Conservation (phyloP, 345 rosid genomes). For the Lumnitzera racemosa region DNA sequence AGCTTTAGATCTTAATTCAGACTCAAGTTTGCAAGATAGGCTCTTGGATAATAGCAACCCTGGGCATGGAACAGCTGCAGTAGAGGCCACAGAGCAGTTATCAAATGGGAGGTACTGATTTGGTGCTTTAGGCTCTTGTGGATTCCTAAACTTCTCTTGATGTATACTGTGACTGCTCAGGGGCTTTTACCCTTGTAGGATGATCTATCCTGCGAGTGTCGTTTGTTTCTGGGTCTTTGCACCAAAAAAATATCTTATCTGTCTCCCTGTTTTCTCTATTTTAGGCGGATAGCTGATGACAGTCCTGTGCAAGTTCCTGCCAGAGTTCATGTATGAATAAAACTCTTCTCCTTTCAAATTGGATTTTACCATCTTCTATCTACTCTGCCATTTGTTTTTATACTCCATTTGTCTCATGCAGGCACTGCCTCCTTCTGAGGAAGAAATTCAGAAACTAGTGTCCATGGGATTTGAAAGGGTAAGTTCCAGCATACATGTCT, state of each 20-base stretch:
- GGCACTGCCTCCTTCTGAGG: conserved; percentile 49
- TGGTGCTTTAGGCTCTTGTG: too few species aligned
- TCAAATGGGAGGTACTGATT: conserved; percentile 47
- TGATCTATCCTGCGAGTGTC: too few species aligned
- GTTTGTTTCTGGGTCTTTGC: too few species aligned
- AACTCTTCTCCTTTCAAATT: not conserved
- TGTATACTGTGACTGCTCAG: too few species aligned
- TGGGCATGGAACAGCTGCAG: conserved; percentile 24
- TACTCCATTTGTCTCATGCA: conserved; percentile 15
- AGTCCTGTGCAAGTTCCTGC: too few species aligned
- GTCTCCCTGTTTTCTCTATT: too few species aligned
- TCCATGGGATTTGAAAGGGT: conserved; percentile 97
- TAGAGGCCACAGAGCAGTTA: conserved; percentile 31
- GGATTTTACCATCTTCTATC: not conserved
- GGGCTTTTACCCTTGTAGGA: too few species aligned
- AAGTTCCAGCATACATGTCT: not conserved
- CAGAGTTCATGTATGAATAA: too few species aligned
- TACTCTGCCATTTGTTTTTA: not conserved
- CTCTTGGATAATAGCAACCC: conserved; percentile 54
- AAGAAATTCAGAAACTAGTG: conserved; percentile 69
- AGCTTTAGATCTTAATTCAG: conserved; percentile 35
- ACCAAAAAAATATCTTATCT: too few species aligned
- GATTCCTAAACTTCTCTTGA: too few species aligned
- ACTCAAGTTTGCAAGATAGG: conserved; percentile 72
- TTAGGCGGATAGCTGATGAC: too few species aligned